phyloP scores from a whole-genome alignment of 2,329 filamentous ascomycete genomes.

The Aureobasidium leucospermi region DNA sequence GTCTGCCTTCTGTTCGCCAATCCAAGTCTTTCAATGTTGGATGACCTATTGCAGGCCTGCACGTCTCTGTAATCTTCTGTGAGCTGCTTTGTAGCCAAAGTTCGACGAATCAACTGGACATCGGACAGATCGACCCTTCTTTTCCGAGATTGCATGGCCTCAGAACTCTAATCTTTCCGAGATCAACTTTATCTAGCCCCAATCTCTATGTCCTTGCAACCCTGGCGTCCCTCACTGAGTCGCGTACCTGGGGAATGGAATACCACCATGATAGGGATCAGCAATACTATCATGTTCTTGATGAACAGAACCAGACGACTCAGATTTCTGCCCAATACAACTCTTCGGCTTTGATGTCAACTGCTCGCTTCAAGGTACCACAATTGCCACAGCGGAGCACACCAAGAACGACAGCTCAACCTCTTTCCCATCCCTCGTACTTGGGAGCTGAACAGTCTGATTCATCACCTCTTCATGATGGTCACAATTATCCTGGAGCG shows the following conservation, averaged over 20 bases:
- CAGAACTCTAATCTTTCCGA: background rate
- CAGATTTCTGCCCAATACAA: background rate
- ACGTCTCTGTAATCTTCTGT: too few relatives aligned
- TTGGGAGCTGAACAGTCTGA: background rate
- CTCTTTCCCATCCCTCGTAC: background rate
- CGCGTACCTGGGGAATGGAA: background rate
- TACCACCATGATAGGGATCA: background rate
- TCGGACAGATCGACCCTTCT: background rate
- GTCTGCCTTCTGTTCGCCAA: too few relatives aligned
- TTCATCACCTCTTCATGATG: background rate
- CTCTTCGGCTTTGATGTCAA: background rate
- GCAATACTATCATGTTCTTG: background rate
- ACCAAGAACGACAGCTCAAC: background rate
- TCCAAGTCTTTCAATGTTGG: too few relatives aligned
- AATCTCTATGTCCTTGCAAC: background rate
- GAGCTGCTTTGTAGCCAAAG: too few relatives aligned
- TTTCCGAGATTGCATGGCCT: background rate
- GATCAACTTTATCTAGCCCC: background rate
- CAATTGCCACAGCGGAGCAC: background rate
- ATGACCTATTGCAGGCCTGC: too few relatives aligned
- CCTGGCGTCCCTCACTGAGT: background rate
- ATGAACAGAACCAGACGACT: background rate
- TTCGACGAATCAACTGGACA: background rate
- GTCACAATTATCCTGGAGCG: background rate
- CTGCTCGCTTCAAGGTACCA: background rate